A percentile compares a stretch with the other conserved stretches of the same genome.
These are phyloP conservation scores for Pyricularia pennisetigena DNA, from an alignment of 2,329 filamentous ascomycete genomes.

Conservation along the genomic window DNA sequence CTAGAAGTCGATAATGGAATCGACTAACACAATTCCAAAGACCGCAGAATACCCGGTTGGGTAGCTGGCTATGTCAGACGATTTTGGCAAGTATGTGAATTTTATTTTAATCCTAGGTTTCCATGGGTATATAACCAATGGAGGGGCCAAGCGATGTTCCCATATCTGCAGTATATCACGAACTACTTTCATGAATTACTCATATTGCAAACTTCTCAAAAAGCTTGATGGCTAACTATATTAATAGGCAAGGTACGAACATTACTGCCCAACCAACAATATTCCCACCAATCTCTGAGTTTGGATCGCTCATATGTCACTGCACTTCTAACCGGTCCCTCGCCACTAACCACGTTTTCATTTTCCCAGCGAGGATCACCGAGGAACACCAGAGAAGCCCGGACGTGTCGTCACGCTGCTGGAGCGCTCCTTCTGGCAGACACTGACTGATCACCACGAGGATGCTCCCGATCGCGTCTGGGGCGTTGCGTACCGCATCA, in stretches of 20 bases:
- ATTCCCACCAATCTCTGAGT: neutral
- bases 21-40: constrained; percentile 31
- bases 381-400: constrained; percentile 78
- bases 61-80: constrained; percentile 88
- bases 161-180: neutral
- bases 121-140: neutral
- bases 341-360: neutral
- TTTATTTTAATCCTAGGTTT: neutral
- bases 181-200: neutral
- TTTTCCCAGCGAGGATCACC: constrained; percentile 70
- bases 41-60: constrained; percentile 77
- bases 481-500: constrained; percentile 88
- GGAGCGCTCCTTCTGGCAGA: constrained; percentile 72
- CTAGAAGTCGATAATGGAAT: neutral
- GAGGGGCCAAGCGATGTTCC: neutral
- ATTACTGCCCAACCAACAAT: neutral
- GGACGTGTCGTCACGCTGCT: constrained; percentile 93
- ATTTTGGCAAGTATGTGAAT: constrained; percentile 82
- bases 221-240: neutral
- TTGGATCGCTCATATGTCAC: too few relatives aligned
- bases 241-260: neutral
- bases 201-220: neutral
- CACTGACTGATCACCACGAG: constrained; percentile 56
- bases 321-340: constrained; percentile 1
- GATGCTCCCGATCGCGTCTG: constrained; percentile 61